Evolutionary conservation across 176 grass and related monocot genomes (phyloP).

Genomic region (Cenchrus purpureus): DNA sequence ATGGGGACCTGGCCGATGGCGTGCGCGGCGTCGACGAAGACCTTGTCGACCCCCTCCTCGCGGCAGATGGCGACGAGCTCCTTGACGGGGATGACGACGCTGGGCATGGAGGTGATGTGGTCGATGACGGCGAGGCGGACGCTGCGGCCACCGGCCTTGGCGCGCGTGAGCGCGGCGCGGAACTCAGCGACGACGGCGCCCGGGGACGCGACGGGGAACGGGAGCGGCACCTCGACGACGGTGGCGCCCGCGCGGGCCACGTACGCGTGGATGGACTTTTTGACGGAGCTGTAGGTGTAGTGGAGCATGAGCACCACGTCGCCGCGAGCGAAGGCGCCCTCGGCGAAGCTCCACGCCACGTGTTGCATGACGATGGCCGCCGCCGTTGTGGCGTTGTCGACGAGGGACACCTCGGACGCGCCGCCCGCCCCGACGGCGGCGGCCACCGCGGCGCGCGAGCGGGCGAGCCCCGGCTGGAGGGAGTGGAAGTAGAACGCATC

Average conservation of each 20-base stretch:
- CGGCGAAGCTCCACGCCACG: constrained; percentile 67
- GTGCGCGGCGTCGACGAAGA: constrained; percentile 86
- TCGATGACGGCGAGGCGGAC: constrained; percentile 83
- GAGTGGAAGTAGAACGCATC: constrained; percentile 72
- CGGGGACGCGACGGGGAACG: constrained; percentile 62
- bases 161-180: constrained; percentile 55
- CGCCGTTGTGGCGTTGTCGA: constrained; percentile 83
- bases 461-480: constrained; percentile 57
- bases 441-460: constrained; percentile 53
- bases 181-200: constrained; percentile 60
- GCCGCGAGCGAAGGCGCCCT: constrained; percentile 60
- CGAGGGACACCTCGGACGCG: constrained; percentile 60
- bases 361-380: constrained; percentile 83
- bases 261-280: constrained; percentile 84
- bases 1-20: constrained; percentile 82
- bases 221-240: constrained; percentile 80
- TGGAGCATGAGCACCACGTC: constrained; percentile 79
- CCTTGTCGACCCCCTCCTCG: constrained; percentile 80
- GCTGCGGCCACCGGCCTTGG: constrained; percentile 43
- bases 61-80: constrained; percentile 87
- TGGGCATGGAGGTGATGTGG: constrained; percentile 93
- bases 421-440: constrained; percentile 50
- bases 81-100: constrained; percentile 77
- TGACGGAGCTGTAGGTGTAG: constrained; percentile 74
- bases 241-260: constrained; percentile 62